These are phyloP conservation scores for Arachis monticola DNA, from an alignment of 331 rosid species.

Conservation along the genomic window DNA sequence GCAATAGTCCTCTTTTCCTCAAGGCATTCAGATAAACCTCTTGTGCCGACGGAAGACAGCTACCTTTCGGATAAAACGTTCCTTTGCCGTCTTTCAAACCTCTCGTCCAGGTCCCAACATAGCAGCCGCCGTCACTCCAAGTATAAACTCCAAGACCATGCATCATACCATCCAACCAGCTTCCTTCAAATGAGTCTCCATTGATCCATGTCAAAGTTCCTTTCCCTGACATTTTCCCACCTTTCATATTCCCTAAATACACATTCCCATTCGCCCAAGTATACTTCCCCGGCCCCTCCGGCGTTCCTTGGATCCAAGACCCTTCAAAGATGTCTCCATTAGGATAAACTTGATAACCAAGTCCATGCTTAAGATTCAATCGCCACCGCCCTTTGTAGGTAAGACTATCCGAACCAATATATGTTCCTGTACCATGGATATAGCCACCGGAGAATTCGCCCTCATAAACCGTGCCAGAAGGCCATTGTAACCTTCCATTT, in stretches of 20 bases:
- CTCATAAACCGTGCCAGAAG: conserved; percentile 79
- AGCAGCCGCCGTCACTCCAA: conserved; percentile 97
- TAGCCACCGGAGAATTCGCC: conserved; percentile 97
- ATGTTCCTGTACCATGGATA: conserved; percentile 85
- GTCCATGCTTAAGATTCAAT: conserved; percentile 88
- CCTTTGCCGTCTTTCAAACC: conserved; percentile 99
- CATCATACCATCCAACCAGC: conserved; percentile 95
- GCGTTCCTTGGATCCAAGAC: conserved; percentile 94
- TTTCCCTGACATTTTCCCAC: conserved; percentile 93
- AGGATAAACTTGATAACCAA: conserved; percentile 88
- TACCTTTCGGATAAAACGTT: conserved; percentile 84
- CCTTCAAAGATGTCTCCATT: conserved; percentile 92
- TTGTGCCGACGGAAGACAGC: conserved; percentile 85
- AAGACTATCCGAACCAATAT: conserved; percentile 58
- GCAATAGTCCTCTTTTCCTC: conserved; percentile 93
- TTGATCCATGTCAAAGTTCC: conserved; percentile 94
- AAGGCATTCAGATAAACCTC: conserved; percentile 90
- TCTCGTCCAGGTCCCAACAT: conserved; percentile 96
- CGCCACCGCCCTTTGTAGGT: conserved; percentile 94
- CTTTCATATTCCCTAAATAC: conserved; percentile 94
- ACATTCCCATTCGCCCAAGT: conserved; percentile 91
- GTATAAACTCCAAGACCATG: conserved; percentile 93
- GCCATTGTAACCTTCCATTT: conserved; percentile 67
- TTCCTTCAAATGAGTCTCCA: conserved; percentile 95
- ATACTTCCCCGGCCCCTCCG: conserved; percentile 98